phyloP scores from a whole-genome alignment of 345 rosid species.

The Rhizophora mangle region DNA sequence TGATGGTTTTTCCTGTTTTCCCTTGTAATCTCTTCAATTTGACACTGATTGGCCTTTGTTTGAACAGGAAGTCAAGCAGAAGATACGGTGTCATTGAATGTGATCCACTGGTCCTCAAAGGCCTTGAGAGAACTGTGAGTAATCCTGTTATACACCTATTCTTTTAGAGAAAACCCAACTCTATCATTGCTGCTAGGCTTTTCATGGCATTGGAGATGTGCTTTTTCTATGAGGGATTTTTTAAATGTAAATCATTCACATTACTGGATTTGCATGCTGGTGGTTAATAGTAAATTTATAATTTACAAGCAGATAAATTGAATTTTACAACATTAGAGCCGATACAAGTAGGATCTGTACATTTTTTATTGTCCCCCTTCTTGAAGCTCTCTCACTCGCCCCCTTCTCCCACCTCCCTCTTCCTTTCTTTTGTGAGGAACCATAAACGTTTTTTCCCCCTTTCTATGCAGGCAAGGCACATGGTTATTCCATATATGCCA shows the following conservation, averaged over 20 bases:
- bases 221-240: too few species aligned
- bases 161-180: background rate
- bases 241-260: background rate
- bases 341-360: background rate
- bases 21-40: constrained; percentile 18
- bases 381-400: background rate
- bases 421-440: constrained; percentile 2
- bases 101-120: constrained; percentile 78
- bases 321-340: constrained; percentile 2
- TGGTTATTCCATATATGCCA: constrained; percentile 98
- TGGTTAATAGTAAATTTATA: background rate
- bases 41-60: constrained; percentile 6
- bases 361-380: background rate
- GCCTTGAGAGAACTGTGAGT: constrained; percentile 86
- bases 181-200: too few species aligned
- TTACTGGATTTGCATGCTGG: constrained; percentile 4
- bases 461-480: constrained; percentile 76
- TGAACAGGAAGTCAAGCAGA: constrained; percentile 56
- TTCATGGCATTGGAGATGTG: too few species aligned
- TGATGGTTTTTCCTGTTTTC: background rate
- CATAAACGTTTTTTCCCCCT: constrained; percentile 19
- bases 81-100: constrained; percentile 82
- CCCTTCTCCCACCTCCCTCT: too few species aligned
- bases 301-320: background rate
- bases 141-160: constrained; percentile 8